A percentile compares a stretch with the other conserved stretches of the same genome.
Evolutionary conservation across 1,284 basidiomycete genomes (phyloP).

Genomic region (Gastroboletus turbinatus): DNA sequence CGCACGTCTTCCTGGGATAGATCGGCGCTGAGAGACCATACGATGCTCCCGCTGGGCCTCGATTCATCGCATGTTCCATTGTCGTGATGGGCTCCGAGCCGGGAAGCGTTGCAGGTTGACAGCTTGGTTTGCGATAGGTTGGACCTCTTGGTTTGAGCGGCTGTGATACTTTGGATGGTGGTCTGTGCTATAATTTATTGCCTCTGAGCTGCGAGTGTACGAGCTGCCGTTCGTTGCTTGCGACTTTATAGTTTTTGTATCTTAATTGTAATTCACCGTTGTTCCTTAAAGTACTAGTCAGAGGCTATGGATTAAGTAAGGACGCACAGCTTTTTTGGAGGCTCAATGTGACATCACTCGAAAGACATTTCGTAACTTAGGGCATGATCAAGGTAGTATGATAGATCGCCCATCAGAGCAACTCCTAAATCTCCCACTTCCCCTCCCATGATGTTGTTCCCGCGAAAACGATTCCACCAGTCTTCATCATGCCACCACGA

Average conservation of each 20-base stretch:
- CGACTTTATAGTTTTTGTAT: no score
- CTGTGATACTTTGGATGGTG: neutral
- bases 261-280: neutral
- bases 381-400: neutral
- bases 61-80: conserved; percentile 34
- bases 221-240: neutral
- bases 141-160: neutral
- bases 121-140: neutral
- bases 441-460: neutral
- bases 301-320: neutral
- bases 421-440: neutral
- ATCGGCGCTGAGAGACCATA: conserved; percentile 39
- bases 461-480: neutral
- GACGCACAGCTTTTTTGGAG: neutral
- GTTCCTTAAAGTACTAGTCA: no score
- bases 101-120: neutral
- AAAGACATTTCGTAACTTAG: neutral
- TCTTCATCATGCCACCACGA: no score
- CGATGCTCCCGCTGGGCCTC: conserved; percentile 58
- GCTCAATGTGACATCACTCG: neutral
- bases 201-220: neutral
- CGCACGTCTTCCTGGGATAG: conserved; percentile 29
- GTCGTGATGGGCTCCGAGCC: conserved; percentile 5
- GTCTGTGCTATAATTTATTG: neutral
- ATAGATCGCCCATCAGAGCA: neutral